These are phyloP conservation scores for Elsinoe australis DNA, from an alignment of 2,329 filamentous ascomycete species.

Conservation along the genomic window DNA sequence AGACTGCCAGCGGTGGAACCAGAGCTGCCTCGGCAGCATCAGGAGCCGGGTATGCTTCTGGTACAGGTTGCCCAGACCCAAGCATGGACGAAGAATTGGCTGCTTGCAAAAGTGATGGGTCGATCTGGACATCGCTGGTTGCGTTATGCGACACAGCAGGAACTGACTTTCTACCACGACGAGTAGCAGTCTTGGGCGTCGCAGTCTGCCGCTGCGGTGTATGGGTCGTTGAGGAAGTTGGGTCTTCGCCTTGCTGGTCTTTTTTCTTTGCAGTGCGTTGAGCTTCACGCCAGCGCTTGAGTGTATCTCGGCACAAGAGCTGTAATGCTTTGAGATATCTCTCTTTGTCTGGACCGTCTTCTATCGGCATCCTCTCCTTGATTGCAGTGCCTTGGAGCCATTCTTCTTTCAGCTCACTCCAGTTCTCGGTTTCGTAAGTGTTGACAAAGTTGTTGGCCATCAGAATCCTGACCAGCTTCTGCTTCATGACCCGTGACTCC, in stretches of 20 bases:
- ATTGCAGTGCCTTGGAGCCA: slow-evolving; percentile 57
- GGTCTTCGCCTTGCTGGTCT: slow-evolving; percentile 33
- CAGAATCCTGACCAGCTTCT: slow-evolving; percentile 59
- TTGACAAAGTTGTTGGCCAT: slow-evolving; percentile 60
- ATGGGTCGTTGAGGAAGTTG: slow-evolving; percentile 22
- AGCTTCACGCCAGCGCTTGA: slow-evolving; percentile 67
- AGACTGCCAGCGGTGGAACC: slow-evolving; percentile 49
- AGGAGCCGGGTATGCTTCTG: slow-evolving; percentile 17
- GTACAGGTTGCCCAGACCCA: slow-evolving; percentile 21
- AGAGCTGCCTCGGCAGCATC: slow-evolving; percentile 18
- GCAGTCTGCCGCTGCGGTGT: slow-evolving; percentile 17
- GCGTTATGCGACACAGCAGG: slow-evolving; percentile 11
- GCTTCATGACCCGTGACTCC: slow-evolving; percentile 57
- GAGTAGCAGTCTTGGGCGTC: slow-evolving; percentile 15
- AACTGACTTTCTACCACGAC: slow-evolving; percentile 16
- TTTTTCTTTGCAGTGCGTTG: slow-evolving; percentile 48
- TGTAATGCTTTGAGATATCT: slow-evolving; percentile 54
- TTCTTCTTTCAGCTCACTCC: slow-evolving; percentile 58
- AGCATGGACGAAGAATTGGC: slow-evolving; percentile 44
- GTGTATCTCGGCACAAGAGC: slow-evolving; percentile 64
- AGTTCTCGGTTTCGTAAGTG: slow-evolving; percentile 66
- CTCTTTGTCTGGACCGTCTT: slow-evolving; percentile 46
- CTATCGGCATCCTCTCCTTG: slow-evolving; percentile 50
- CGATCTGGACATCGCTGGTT: slow-evolving; percentile 50
- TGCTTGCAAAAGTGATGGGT: slow-evolving; percentile 54